These are phyloP conservation scores for Tetrahymena thermophila DNA, from an alignment of 73 alveolate genomes.

Conservation along the genomic window DNA sequence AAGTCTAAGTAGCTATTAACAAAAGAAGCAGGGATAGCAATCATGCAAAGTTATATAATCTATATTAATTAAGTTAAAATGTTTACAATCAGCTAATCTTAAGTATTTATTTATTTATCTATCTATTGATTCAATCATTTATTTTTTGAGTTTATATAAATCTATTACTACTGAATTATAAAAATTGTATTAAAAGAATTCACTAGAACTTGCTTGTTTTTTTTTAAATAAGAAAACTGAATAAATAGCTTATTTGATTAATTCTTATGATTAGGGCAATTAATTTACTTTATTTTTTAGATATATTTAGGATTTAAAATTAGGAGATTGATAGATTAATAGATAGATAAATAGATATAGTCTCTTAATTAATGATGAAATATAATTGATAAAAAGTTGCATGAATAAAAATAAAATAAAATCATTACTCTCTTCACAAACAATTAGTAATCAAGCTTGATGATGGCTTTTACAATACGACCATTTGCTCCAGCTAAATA, in stretches of 20 bases:
- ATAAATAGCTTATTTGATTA: background rate
- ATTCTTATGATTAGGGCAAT: background rate
- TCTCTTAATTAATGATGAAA: background rate
- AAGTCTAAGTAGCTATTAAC: conserved; percentile 76
- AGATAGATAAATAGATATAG: too few species aligned
- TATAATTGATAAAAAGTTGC: background rate
- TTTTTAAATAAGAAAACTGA: background rate
- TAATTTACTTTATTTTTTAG: background rate
- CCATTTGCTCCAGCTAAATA: conserved; percentile 84
- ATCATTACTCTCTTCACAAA: conserved; percentile 39
- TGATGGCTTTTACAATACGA: conserved; percentile 76
- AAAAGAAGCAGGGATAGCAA: conserved; percentile 80
- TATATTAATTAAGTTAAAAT: background rate
- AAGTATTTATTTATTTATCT: background rate
- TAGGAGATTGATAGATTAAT: background rate
- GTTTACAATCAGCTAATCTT: background rate
- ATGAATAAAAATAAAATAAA: background rate
- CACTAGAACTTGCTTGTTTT: background rate
- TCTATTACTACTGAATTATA: too few species aligned
- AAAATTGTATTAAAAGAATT: background rate
- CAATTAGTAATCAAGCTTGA: conserved; percentile 36
- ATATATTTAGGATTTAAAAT: background rate
- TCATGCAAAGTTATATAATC: conserved; percentile 55
- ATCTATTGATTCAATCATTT: too few species aligned
- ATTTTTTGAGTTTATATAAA: too few species aligned